These are phyloP conservation scores for Lantana camara DNA, from an alignment of 257 asterid species.

Conservation along the genomic window DNA sequence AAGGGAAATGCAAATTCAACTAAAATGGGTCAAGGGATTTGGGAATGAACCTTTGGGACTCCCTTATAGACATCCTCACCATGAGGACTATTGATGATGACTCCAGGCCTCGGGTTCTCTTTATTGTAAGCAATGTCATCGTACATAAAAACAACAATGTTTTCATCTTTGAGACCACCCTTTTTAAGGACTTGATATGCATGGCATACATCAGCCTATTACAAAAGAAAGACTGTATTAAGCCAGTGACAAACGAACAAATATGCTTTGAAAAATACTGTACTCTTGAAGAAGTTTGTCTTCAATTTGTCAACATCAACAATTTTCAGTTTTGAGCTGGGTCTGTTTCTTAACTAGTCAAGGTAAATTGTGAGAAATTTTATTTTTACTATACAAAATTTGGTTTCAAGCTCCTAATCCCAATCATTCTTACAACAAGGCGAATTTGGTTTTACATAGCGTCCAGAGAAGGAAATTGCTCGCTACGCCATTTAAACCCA, in stretches of 20 bases:
- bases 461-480: slow-evolving; percentile 1
- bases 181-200: slow-evolving; percentile 84
- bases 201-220: slow-evolving; percentile 94
- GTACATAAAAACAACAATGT: slow-evolving; percentile 88
- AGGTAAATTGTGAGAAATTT: slow-evolving; percentile 2
- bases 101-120: slow-evolving; percentile 94
- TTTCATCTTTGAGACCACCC: slow-evolving; percentile 94
- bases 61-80: slow-evolving; percentile 92
- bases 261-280: slow-evolving; percentile 4
- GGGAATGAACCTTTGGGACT: slow-evolving; percentile 78
- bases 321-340: slow-evolving; percentile 17
- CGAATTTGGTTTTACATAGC: slow-evolving; percentile 7
- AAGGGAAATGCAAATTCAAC: slow-evolving; percentile 14
- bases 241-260: background rate
- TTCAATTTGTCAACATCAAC: slow-evolving; percentile 25
- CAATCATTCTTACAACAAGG: slow-evolving; percentile 7
- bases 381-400: background rate
- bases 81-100: slow-evolving; percentile 83
- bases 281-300: slow-evolving; percentile 1
- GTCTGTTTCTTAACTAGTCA: slow-evolving; percentile 20
- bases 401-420: background rate
- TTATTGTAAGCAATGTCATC: slow-evolving; percentile 84
- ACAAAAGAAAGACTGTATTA: slow-evolving; percentile 16
- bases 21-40: slow-evolving; percentile 12
- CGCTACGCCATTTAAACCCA: background rate